Base-by-base conservation (phyloP, 257 asterid species). In the Gentiana macrophylla region DNA sequence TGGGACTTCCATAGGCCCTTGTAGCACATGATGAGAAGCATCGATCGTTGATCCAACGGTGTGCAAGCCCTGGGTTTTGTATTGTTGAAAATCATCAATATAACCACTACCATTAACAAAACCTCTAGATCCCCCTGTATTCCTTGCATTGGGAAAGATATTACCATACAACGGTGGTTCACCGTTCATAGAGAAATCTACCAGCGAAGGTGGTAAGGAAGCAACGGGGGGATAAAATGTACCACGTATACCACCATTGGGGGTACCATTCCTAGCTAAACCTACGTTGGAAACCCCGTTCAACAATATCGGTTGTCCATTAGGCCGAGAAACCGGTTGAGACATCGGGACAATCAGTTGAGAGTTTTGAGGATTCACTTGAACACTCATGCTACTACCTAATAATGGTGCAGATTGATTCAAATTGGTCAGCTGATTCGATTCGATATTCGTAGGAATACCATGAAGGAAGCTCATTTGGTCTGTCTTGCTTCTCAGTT, bases 361-460 rank as follows among this genome's bases (percentile, higher is more conserved):
- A 62, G 53, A 67, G 61, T 57, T 70, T 24, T 24, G 83, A 46
- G 94, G 69, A 60, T 57, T 79, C 33, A 67, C 70, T 57, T 79
- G 81, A 70, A 73, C 67, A 64, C 60, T 76, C 60, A 79, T 55
- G 64, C 77, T 24, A 24, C 24, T 73, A 50, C 82, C 76, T 6
- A 68, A 80, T 15, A 80, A 32, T 65, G 70, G 92, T 2, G 79
- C 79, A 34, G 96, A 79, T 55, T 83, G 94, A 45, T 77, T 86
- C 75, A 90, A 66, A 50, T 47, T 66, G 8, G 84, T 82, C n/a
- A 90, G 86, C 75, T 90, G 96, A 69, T 82, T 90, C 0, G 96
- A 83, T 62, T 87, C 95, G 97, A 91, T 81, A 56, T 73, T 77
- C 2, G 92, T 88, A 0, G 94, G 97, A 64, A 87, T 79, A n/a